phyloP scores from a whole-genome alignment of 1,139 yeast species.

The Pichia sp. region DNA sequence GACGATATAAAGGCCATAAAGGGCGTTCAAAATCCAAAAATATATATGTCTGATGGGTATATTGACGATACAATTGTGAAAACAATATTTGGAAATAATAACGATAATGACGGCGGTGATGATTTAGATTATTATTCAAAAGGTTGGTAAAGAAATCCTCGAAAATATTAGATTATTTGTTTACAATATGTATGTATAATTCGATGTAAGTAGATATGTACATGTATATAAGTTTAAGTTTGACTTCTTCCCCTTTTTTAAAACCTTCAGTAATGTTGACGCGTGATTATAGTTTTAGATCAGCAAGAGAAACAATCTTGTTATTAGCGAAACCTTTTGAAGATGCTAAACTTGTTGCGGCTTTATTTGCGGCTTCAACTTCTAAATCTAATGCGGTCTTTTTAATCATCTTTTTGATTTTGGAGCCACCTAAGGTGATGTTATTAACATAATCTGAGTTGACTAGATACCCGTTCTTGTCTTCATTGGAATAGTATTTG shows the following conservation, averaged over 20 bases:
- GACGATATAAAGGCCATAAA: neutral
- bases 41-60: slow-evolving; percentile 13
- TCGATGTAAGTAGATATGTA: too few species aligned
- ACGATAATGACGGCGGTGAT: slow-evolving; percentile 12
- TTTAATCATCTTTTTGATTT: slow-evolving; percentile 6
- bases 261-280: too few species aligned
- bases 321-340: slow-evolving; percentile 15
- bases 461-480: slow-evolving; percentile 65
- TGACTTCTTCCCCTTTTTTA: too few species aligned
- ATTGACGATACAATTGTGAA: slow-evolving; percentile 6
- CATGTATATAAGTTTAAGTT: too few species aligned
- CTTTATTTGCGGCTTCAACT: slow-evolving; percentile 4
- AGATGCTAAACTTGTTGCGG: slow-evolving; percentile 7
- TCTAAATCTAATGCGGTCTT: slow-evolving; percentile 14
- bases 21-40: neutral
- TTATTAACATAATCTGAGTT: slow-evolving; percentile 21
- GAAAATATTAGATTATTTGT: neutral
- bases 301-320: slow-evolving; percentile 17
- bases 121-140: slow-evolving; percentile 25
- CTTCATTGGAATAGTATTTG: slow-evolving; percentile 63
- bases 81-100: neutral
- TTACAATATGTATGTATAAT: neutral
- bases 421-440: slow-evolving; percentile 17
- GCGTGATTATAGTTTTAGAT: slow-evolving; percentile 13
- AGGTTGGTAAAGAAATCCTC: slow-evolving; percentile 23